Evolutionary conservation across 148 eudicot genomes (phyloP).

Genomic region (Amaranthus hypochondriacus): DNA sequence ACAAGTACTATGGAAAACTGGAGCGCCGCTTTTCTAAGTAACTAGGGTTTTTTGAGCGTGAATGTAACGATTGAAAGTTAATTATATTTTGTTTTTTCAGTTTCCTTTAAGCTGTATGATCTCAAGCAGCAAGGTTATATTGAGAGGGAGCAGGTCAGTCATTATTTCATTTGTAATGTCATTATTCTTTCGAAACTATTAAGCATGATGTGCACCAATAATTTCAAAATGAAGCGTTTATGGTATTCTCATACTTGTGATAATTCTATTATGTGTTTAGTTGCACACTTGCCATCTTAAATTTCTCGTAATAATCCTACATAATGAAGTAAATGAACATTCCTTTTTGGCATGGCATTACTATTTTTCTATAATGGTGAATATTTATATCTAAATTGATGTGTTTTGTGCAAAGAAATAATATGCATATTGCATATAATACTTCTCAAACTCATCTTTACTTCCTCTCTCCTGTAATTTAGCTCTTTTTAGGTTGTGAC

Average conservation of each 20-base stretch:
- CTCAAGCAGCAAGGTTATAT: conserved; percentile 96
- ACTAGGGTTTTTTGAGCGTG: not conserved
- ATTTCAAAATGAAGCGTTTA: not conserved
- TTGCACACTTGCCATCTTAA: too few relatives aligned
- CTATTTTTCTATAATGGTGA: too few relatives aligned
- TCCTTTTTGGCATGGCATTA: too few relatives aligned
- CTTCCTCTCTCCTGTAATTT: too few relatives aligned
- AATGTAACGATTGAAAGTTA: not conserved
- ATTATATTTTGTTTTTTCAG: conserved; percentile 37
- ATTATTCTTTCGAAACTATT: not conserved
- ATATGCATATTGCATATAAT: too few relatives aligned
- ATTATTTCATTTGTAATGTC: not conserved
- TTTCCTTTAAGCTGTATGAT: conserved; percentile 90
- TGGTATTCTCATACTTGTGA: not conserved
- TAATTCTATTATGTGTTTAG: too few relatives aligned
- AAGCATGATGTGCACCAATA: not conserved
- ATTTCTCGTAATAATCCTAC: too few relatives aligned
- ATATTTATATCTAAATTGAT: too few relatives aligned
- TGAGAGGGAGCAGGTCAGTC: conserved; percentile 80
- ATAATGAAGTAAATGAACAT: too few relatives aligned
- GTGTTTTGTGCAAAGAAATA: too few relatives aligned
- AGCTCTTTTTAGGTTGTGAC: too few relatives aligned
- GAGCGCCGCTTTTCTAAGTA: not conserved
- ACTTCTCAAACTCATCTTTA: too few relatives aligned
- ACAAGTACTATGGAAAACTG: not conserved